Percentiles rank a stretch among this genome's conserved stretches.
Conservation (phyloP, 2,329 filamentous ascomycete species). For the Diaporthe citriasiana region DNA sequence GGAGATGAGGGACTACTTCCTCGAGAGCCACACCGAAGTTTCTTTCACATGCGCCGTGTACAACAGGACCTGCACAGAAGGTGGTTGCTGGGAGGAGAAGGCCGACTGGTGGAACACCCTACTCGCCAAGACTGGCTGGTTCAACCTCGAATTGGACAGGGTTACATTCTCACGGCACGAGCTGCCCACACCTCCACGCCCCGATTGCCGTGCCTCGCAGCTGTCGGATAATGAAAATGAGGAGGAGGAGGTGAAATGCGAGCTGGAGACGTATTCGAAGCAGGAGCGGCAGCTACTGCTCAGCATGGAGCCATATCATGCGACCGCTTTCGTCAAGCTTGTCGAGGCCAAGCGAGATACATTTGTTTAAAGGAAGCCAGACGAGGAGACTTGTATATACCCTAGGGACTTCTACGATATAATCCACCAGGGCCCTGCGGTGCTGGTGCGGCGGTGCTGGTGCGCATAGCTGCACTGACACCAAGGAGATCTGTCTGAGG, state of each 20-base stretch:
- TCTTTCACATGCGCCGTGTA: conserved; percentile 1
- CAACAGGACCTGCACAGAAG: conserved; percentile 5
- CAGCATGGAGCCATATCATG: not conserved
- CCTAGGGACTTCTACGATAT: not conserved
- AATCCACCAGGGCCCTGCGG: not conserved
- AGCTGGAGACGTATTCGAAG: not conserved
- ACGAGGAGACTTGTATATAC: conserved; percentile 2
- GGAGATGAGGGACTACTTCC: not conserved
- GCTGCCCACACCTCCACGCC: not conserved
- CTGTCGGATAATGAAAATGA: not conserved
- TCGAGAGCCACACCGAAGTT: not conserved
- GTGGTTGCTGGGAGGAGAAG: conserved; percentile 20
- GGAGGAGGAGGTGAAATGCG: not conserved
- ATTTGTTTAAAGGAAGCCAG: not conserved
- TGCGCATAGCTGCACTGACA: not conserved
- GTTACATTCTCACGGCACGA: not conserved
- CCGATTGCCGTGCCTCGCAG: not conserved
- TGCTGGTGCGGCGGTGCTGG: not conserved
- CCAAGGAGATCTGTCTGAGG: not conserved
- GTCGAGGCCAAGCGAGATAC: not conserved
- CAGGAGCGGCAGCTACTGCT: not conserved
- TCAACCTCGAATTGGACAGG: conserved; percentile 5
- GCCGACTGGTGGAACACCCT: not conserved
- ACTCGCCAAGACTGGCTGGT: conserved; percentile 1
- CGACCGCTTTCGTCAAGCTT: conserved; percentile 2